Base-by-base conservation (phyloP, 2,329 filamentous ascomycete genomes). In the Diplodia scrobiculata region DNA sequence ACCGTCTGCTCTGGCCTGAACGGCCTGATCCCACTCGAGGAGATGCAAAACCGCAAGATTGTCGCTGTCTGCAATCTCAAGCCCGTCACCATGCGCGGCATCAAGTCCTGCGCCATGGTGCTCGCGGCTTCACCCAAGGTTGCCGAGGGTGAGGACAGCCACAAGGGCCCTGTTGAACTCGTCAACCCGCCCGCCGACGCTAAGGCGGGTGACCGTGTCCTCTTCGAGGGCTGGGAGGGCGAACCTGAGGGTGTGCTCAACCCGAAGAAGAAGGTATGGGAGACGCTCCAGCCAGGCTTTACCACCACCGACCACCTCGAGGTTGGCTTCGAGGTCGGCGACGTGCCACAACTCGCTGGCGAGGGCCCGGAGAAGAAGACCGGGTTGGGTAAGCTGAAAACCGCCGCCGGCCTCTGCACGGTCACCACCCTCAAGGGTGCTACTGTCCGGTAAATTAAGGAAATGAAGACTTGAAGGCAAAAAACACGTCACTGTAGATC, bases 241-340 rank as follows among this genome's bases (percentile, higher is more conserved):
- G 91, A 96, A 83, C 92, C 95, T 0, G 95, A 99, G 84, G 89
- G 89, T 69, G 87, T 94, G 62, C 85, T 99, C 67, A 99, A 98
- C 84, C 95, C 95, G 67, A 99, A 99, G 89, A 99, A 98, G 88
- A 98, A 98, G 88, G 83, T 98, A 68, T 98, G 94, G 93, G 95
- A 99, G 84, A 91, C 86, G 10, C 91, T 97, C 80, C 94, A 98
- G 84, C 92, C 93, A 0, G 95, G 94, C 0, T 98, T 98, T 81
- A 96, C 91, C 34, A 99, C 94, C 7, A 96, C 90, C 1, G 89
- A 89, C 7, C 80, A 79, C 54, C 83, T 94, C 62, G 90, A 93
- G 79, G 94, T 97, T 41, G 92, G 85, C 0, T 99, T 98, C 76
- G 91, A 98, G 73, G 91, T 90, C 2, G 84, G 80, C 52, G 87